phyloP scores from a whole-genome alignment of 1,284 basidiomycete species.

The Mycena sp. region DNA sequence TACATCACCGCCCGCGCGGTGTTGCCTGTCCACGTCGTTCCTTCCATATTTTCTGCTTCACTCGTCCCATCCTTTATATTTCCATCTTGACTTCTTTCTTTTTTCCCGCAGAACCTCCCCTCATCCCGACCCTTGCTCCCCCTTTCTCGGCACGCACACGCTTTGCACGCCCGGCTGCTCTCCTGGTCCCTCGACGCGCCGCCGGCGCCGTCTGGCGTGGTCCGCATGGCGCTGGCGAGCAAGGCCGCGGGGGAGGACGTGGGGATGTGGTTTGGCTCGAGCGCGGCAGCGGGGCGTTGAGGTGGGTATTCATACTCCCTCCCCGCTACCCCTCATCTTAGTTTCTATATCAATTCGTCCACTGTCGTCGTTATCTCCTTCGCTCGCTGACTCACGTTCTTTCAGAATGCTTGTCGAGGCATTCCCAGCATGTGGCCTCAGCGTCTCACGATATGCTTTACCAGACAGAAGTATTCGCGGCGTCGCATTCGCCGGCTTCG shows the following conservation, averaged over 20 bases:
- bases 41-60: no score
- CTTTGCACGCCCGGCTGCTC: neutral
- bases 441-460: no score
- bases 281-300: neutral
- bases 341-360: neutral
- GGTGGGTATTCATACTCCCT: neutral
- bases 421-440: no score
- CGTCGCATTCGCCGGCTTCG: no score
- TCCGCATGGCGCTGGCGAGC: no score
- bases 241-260: neutral
- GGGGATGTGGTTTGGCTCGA: no score
- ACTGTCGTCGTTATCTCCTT: neutral
- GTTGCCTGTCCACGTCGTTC: neutral
- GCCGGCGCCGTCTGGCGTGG: no score
- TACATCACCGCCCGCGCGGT: neutral
- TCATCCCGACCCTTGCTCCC: slow-evolving; percentile 24
- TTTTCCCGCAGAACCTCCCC: neutral
- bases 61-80: no score
- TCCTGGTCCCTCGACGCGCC: neutral
- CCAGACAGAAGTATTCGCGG: no score
- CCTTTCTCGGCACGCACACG: neutral
- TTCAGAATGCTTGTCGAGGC: no score
- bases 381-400: no score
- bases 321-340: neutral
- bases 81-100: no score